Conservation (phyloP, 352 stramenopile genomes). For the Pythium coloratum region DNA sequence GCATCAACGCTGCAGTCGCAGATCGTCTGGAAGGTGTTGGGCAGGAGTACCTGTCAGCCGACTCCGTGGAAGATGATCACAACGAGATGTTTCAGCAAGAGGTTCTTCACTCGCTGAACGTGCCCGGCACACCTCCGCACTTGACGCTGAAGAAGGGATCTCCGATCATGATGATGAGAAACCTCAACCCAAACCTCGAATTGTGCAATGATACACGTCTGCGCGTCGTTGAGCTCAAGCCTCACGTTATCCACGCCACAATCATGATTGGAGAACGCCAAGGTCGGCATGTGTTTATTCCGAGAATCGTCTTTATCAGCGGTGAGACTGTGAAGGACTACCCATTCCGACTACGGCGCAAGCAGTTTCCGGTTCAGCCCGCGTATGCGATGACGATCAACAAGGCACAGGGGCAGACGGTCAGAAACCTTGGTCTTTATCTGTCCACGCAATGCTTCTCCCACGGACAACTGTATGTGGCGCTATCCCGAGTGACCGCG, state of each 20-base stretch:
- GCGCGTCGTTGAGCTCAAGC: conserved; percentile 22
- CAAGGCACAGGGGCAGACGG: conserved; percentile 25
- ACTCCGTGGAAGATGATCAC: conserved; percentile 15
- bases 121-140: conserved; percentile 32
- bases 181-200: conserved; percentile 29
- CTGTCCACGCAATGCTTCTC: conserved; percentile 16
- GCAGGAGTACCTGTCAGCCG: conserved; percentile 17
- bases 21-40: not conserved
- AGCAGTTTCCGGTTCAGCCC: conserved; percentile 19
- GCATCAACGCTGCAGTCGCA: conserved; percentile 18
- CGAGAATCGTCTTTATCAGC: conserved; percentile 25
- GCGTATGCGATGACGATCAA: conserved; percentile 30
- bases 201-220: conserved; percentile 35
- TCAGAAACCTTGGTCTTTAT: conserved; percentile 23
- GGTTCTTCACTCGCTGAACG: conserved; percentile 21
- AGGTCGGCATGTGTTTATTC: conserved; percentile 25
- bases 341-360: conserved; percentile 13
- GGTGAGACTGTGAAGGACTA: not conserved
- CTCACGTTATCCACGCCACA: conserved; percentile 28
- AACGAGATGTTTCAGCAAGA: conserved; percentile 13
- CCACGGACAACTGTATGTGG: conserved; percentile 30
- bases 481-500: too few relatives aligned
- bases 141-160: conserved; percentile 28
- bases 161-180: conserved; percentile 34
- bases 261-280: conserved; percentile 31